Evolutionary conservation across 73 alveolate species (phyloP), one percentile per base, ranked within the genome.

Genomic region (Symbiodinium natans): DNA sequence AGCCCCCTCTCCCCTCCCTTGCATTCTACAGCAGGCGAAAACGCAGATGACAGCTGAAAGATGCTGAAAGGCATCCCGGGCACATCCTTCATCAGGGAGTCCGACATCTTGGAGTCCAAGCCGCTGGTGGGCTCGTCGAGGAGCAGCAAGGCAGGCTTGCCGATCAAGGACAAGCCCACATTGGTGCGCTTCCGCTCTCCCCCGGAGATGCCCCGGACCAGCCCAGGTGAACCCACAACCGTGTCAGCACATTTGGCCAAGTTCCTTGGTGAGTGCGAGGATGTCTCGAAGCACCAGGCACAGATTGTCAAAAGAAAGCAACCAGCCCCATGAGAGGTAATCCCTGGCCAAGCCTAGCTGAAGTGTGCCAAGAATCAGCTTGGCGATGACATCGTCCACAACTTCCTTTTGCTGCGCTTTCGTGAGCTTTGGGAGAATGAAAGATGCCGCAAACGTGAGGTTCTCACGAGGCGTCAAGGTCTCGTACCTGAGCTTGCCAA

Each of bases 101-200:
- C 95, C 33, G 95, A 88, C 95, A 88, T 88, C 95, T 88, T 88
- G 27, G 95, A 88, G 86, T 88, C 95, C 98, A 92, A 73, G 29
- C 92, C 98, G 15, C 90, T 92, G 82, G 98, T 92, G 23, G 98
- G 98, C 82, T 92, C 98, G 29, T 92, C 98, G 92, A 92, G 38
- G 54, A 92, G 9, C 83, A 92, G 90, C 92, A 92, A 42, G 3
- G 98, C 54, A 40, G 98, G 98, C 21, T 34, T 19, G 29, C 90
- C 90, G 56, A 92, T 3, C 82, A 92, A 19, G 41, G 88, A 71
- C 90, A 92, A 27, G 40, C 54, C 98, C 56, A 92, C 90, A 31
- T 71, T 74, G 23, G 90, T 74, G 39, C 98, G 88, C 59, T 92
- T 92, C 98, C 98, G 23, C 41, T 92, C 98, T 4, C 98, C 98